Percentiles rank a stretch among this genome's conserved stretches.
These are phyloP conservation scores for Geranomyces variabilis DNA, from an alignment of 192 early-diverging fungal species.

Conservation along the genomic window DNA sequence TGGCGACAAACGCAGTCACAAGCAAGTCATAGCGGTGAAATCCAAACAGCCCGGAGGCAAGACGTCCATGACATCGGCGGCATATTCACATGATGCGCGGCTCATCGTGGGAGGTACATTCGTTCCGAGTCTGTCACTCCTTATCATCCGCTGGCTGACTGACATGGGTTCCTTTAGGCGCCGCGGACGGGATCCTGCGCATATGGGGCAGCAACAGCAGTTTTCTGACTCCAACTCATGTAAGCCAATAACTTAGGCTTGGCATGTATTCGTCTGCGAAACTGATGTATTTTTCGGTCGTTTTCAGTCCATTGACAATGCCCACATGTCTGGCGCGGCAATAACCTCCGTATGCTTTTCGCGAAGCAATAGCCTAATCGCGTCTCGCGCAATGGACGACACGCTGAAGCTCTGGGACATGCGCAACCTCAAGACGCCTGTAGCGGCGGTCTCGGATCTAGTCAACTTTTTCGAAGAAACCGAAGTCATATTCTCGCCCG, in stretches of 20 bases:
- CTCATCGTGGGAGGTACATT: conserved; percentile 65
- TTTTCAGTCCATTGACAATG: conserved; percentile 60
- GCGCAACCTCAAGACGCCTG: conserved; percentile 70
- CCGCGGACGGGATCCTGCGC: conserved; percentile 74
- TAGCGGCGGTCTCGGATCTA: conserved; percentile 59
- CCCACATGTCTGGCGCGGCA: conserved; percentile 70
- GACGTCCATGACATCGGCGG: conserved; percentile 69
- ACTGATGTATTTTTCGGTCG: not conserved
- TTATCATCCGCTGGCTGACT: conserved; percentile 21
- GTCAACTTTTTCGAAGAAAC: conserved; percentile 71
- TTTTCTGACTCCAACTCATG: conserved; percentile 66
- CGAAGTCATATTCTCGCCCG: conserved; percentile 83
- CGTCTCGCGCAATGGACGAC: conserved; percentile 82
- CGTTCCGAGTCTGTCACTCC: not conserved
- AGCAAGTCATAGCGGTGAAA: conserved; percentile 76
- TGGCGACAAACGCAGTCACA: conserved; percentile 70
- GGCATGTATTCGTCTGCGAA: not conserved
- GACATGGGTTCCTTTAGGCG: conserved; percentile 42
- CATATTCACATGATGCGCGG: conserved; percentile 73
- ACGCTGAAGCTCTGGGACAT: conserved; percentile 95
- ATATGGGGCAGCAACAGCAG: conserved; percentile 74
- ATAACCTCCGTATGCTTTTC: conserved; percentile 75
- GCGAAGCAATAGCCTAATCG: conserved; percentile 62
- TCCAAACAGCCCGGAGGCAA: conserved; percentile 71
- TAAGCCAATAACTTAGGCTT: conserved; percentile 42